phyloP scores from a whole-genome alignment of 495 filamentous ascomycete species.

The Thermothielavioides terrestris region DNA sequence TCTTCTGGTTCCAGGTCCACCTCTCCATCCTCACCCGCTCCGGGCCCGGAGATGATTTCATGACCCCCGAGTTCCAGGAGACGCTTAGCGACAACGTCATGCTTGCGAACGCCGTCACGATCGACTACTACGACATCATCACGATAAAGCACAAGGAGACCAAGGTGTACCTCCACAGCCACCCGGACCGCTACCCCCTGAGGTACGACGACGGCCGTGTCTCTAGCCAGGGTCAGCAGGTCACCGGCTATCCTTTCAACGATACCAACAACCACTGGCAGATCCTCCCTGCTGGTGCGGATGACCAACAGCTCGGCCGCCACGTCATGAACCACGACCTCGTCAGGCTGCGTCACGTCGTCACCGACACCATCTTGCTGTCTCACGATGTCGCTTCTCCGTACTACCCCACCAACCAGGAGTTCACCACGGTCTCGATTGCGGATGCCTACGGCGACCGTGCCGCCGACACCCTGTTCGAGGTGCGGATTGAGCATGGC shows the following conservation, averaged over 20 bases:
- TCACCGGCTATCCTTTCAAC: constrained; percentile 95
- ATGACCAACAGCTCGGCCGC: constrained; percentile 46
- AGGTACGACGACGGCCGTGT: constrained; percentile 96
- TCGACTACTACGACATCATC: constrained; percentile 86
- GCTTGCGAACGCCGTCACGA: constrained; percentile 71
- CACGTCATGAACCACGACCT: constrained; percentile 78
- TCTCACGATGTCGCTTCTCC: constrained; percentile 99
- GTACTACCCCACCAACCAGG: constrained; percentile 94
- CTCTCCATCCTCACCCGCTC: constrained; percentile 82
- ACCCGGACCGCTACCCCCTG: constrained; percentile 78
- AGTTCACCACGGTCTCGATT: constrained; percentile 77
- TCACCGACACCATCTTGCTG: constrained; percentile 78
- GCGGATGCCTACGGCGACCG: constrained; percentile 70
- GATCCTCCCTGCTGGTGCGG: constrained; percentile 58
- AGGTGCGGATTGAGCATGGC: constrained; percentile 80
- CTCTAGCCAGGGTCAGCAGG: constrained; percentile 95
- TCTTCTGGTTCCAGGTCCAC: constrained; percentile 99
- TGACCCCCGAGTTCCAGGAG: constrained; percentile 96
- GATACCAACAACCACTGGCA: constrained; percentile 99
- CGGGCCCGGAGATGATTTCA: constrained; percentile 96
- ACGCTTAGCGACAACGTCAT: constrained; percentile 90
- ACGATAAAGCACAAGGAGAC: constrained; percentile 93
- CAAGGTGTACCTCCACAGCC: constrained; percentile 90
- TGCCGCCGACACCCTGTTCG: constrained; percentile 85
- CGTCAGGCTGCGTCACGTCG: constrained; percentile 77